phyloP scores from a whole-genome alignment of 306 rosid species.

The Inga laurina region DNA sequence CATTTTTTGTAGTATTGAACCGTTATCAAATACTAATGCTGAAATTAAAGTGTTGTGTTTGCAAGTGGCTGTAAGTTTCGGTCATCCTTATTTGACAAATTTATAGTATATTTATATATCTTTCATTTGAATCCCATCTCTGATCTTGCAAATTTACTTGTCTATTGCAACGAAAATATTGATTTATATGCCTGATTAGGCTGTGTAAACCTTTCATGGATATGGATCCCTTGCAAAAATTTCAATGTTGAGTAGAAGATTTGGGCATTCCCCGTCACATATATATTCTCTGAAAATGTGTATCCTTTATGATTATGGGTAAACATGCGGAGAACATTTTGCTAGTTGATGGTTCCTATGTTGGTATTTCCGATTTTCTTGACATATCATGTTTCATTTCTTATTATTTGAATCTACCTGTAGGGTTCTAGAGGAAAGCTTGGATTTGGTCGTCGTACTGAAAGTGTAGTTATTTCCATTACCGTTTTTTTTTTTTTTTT shows the following conservation, averaged over 20 bases:
- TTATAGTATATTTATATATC: no score
- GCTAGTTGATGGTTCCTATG: background rate
- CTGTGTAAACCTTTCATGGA: background rate
- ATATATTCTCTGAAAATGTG: background rate
- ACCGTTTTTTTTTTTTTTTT: background rate
- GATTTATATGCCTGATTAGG: background rate
- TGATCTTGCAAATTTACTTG: no score
- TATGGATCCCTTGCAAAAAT: background rate
- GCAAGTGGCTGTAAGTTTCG: background rate
- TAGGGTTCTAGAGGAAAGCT: slow-evolving; percentile 77
- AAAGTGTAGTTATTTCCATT: slow-evolving; percentile 21
- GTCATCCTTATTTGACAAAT: background rate
- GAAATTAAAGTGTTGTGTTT: background rate
- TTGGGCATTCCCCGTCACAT: background rate
- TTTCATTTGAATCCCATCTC: no score
- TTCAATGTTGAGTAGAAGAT: background rate
- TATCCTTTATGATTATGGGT: background rate
- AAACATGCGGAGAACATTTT: background rate
- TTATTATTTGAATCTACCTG: background rate
- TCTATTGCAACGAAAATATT: no score
- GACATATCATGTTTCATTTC: background rate
- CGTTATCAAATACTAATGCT: background rate
- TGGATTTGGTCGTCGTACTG: slow-evolving; percentile 80
- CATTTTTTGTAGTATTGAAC: no score
- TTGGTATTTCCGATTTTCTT: no score